Base-by-base conservation (phyloP, 768 basidiomycete species). In the Kwoniella sp. region DNA sequence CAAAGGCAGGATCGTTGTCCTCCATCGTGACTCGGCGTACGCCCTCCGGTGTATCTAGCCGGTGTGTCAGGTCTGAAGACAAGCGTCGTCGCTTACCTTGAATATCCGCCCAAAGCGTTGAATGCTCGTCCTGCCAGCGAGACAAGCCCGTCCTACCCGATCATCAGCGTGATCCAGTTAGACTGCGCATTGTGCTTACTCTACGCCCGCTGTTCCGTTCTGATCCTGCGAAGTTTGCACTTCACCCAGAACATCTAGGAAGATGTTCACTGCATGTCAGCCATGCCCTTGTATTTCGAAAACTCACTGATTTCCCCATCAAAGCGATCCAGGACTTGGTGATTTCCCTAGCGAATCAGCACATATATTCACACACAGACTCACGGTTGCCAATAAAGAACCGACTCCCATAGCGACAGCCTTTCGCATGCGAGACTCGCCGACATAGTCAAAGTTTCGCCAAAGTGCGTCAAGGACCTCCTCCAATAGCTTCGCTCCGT, bases 381-480 rank as follows among this genome's bases (percentile, higher is more conserved):
- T 57, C 28, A 67, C 67, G 29, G 60, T 71, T 23, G 67, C 63
- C 28, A 73, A 46, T 27, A 73, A 38, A 10, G 54, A 50, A 12
- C 62, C 72, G 19, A 67, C 67, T n/a, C 63, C 72, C 67, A 73
- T 70, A 1, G 70, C 72, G 14, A 73, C 63, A 5, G 64, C 62
- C 51, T 71, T 73, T 31, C 70, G 53, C 43, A 58, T 56, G n/a
- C 65, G 46, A 3, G 70, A 57, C 26, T 67, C 72, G 5, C 58
- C 66, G 4, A 70, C 65, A 57, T 73, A 73, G 46, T 73, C 72
- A 46, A 71, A 73, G 29, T 68, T 68, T 39, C 70, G 48, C 72
- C 72, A 73, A 34, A 71, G 57, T 4, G 68, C 72, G 57, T 73
- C 72, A 32, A 73, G 33, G 1, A 62, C 56, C 48, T 65, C 64